Base-by-base conservation (phyloP, 768 basidiomycete species). In the Lentinula guzmanii region DNA sequence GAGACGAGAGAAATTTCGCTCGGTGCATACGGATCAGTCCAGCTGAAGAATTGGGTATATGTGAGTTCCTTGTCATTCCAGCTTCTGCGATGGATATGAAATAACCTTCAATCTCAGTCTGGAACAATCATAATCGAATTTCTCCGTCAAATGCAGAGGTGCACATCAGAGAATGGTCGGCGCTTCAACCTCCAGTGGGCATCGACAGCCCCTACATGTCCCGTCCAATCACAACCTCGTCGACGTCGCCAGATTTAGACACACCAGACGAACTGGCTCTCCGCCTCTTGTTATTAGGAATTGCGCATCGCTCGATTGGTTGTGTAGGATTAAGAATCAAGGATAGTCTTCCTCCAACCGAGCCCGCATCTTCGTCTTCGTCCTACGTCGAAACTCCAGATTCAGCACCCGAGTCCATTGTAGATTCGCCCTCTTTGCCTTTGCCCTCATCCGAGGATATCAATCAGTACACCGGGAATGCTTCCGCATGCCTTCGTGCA, bases 101-200 rank as follows among this genome's bases (percentile, higher is more conserved):
- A 5, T 13, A 3, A 28, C 39, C 39, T 34, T 24, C 24, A 34
- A 5, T 21, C 54, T 51, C 60, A 90, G 89, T 92, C 72, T 92
- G 91, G 90, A 93, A 92, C 67, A 86, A 80, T 0, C 86, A 91
- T 68, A 70, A 81, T n/a, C 82, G 88, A 4, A 80, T 90, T 48
- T 75, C 78, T 6, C 72, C 76, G 16, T 70, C 71, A 2, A 77
- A 84, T 11, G 87, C 89, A 0, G 68, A 79, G 63, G 79, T 77
- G 0, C 88, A 90, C 62, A 84, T 92, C 58, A 65, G 72, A n/a
- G 80, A 82, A 34, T 78, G 86, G 63, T 66, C 76, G 13, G 64
- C 73, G 1, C 70, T 89, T 24, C 77, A 82, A 1, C 87, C 88
- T 0, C 71, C 74, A 1, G 65, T 78, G 1, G 64, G 67, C 10